A percentile compares a stretch with the other conserved stretches of the same genome.
phyloP scores from a whole-genome alignment of 2,329 filamentous ascomycete genomes.

The Colletotrichum lupini region DNA sequence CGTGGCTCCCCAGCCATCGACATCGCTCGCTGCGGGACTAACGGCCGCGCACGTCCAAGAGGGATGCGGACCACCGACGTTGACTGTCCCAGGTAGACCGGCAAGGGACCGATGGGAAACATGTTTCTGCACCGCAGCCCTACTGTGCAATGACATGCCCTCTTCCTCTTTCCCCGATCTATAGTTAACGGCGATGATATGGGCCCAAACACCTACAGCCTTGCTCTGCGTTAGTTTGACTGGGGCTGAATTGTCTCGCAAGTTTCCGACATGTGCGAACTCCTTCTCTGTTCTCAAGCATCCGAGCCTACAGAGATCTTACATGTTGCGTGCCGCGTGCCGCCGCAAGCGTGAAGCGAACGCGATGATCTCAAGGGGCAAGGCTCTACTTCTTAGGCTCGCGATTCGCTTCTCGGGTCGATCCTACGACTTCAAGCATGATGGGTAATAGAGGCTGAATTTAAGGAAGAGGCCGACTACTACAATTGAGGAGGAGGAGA shows the following conservation, averaged over 20 bases:
- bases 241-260: background rate
- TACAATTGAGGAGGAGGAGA: background rate
- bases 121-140: conserved; percentile 9
- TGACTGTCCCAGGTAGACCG: conserved; percentile 18
- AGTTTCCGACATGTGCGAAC: background rate
- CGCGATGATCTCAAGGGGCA: background rate
- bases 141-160: background rate
- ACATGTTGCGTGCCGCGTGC: background rate
- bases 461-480: background rate
- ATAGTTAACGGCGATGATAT: background rate
- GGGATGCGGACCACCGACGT: conserved; percentile 18
- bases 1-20: conserved; percentile 11
- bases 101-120: conserved; percentile 9
- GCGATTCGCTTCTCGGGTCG: background rate
- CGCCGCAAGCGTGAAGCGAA: background rate
- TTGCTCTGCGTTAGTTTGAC: background rate
- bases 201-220: background rate
- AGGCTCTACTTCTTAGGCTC: background rate
- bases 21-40: background rate
- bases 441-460: background rate
- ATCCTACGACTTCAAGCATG: background rate
- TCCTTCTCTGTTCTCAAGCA: background rate
- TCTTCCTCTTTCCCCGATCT: background rate
- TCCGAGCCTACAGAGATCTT: background rate
- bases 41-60: conserved; percentile 27